phyloP scores from a whole-genome alignment of 2,329 filamentous ascomycete species.

The Xenoacremonium recifei region DNA sequence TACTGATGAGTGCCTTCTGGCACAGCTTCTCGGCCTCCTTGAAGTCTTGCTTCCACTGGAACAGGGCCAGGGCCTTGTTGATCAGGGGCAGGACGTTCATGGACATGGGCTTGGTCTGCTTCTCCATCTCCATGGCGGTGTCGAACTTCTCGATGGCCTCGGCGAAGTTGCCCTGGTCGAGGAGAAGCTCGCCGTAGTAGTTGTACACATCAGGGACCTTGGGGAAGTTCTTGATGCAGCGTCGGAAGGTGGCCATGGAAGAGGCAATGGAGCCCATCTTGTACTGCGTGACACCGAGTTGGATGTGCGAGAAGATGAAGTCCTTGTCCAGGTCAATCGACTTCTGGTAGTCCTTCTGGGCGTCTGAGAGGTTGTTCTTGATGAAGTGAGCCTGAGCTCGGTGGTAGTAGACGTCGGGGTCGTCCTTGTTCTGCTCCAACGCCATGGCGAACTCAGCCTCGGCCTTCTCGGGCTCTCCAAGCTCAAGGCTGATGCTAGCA shows the following conservation, averaged over 20 bases:
- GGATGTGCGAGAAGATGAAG: constrained; percentile 99
- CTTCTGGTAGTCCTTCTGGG: constrained; percentile 98
- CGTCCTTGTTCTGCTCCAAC: constrained; percentile 77
- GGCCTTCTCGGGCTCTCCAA: constrained; percentile 83
- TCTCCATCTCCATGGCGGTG: constrained; percentile 98
- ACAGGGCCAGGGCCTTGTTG: constrained; percentile 95
- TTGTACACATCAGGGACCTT: constrained; percentile 98
- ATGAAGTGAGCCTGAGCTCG: constrained; percentile 98
- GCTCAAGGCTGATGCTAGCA: constrained; percentile 95
- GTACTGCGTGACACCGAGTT: constrained; percentile 98
- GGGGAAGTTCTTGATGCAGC: constrained; percentile 98
- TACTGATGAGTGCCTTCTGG: constrained; percentile 95
- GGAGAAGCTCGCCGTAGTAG: constrained; percentile 95
- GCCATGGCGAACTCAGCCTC: constrained; percentile 85
- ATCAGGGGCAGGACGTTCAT: constrained; percentile 98
- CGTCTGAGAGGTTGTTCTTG: constrained; percentile 86
- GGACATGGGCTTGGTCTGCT: constrained; percentile 84
- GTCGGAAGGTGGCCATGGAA: constrained; percentile 96
- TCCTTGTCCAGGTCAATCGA: constrained; percentile 94
- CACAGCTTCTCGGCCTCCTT: constrained; percentile 92
- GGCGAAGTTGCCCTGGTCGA: constrained; percentile 93
- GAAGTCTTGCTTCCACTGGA: constrained; percentile 99
- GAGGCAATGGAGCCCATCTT: constrained; percentile 99
- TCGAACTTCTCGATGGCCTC: constrained; percentile 99
- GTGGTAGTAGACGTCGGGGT: constrained; percentile 99